phyloP scores from a whole-genome alignment of 768 basidiomycete genomes.

The Tylopilus plumbeoviolaceoides region DNA sequence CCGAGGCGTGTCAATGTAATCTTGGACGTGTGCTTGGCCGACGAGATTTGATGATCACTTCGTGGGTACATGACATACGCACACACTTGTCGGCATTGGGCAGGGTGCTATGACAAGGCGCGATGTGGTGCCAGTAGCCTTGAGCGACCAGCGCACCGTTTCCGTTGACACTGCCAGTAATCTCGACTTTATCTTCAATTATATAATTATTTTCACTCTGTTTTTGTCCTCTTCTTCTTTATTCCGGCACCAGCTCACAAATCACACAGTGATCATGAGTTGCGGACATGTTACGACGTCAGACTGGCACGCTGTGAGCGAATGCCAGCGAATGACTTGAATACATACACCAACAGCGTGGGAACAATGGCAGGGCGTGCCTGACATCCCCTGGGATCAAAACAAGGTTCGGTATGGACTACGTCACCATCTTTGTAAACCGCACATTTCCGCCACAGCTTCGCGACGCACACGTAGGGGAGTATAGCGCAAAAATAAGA shows the following conservation, averaged over 20 bases:
- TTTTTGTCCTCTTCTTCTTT: too few relatives aligned
- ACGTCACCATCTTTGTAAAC: neutral
- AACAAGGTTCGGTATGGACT: neutral
- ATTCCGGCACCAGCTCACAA: too few relatives aligned
- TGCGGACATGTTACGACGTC: too few relatives aligned
- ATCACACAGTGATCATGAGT: too few relatives aligned
- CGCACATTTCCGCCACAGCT: neutral
- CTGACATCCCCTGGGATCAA: neutral
- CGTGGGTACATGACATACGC: neutral
- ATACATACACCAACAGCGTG: neutral
- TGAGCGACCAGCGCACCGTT: too few relatives aligned
- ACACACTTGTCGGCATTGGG: neutral
- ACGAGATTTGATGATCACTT: too few relatives aligned
- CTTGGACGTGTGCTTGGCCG: neutral
- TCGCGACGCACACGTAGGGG: neutral
- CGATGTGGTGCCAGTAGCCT: too few relatives aligned
- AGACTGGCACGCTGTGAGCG: neutral
- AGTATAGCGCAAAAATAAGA: neutral
- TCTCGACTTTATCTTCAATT: too few relatives aligned
- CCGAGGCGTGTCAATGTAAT: neutral
- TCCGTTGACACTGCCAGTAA: too few relatives aligned
- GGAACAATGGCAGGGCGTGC: neutral
- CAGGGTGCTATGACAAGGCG: too few relatives aligned
- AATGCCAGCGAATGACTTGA: neutral
- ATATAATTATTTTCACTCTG: too few relatives aligned